Base-by-base conservation (phyloP, 2,329 filamentous ascomycete genomes). In the Coniochaeta ligniaria region DNA sequence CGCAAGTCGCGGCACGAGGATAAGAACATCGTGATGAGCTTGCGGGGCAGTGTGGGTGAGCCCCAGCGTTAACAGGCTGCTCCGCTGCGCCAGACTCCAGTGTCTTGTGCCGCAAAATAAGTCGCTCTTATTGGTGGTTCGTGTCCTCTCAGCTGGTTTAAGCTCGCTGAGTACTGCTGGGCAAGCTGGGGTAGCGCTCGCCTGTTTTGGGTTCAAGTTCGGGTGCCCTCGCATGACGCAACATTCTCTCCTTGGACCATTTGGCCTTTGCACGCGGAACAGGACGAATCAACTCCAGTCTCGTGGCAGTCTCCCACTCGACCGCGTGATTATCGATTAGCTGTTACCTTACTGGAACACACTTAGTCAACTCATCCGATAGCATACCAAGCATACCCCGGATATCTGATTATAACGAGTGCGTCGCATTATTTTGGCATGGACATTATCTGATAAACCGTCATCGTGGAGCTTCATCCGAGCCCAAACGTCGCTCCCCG, bases 281-380 rank as follows among this genome's bases (percentile, higher is more conserved):
- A 57, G 47, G 47, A 20, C 38, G 38, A 57, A 38, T 57, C 54
- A 61, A 61, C 58, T 59, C 62, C 60, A 56, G 63, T 67, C 69
- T 69, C 69, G 69, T 71, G 69, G 68, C 68, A 67, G 60, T 62
- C 64, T 62, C 60, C 65, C 45, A 67, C 64, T 67, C 65, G 67
- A 64, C 28, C 66, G 62, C 63, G 63, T 69, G 68, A 67, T 63
- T 63, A 47, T 24, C 57, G 8, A 22, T 52, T n/a, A 31, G 26
- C 45, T 28, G 17, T 26, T 50, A 28, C 47, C 31, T 26, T 50
- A 28, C 47, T 52, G 3, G 9, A 24, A 24, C 43, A 47, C 20
- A 24, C 43, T 47, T 47, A 24, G 43, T 24, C 43, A 47, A 47
- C 24, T 47, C 43, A 5, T 47, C n/a, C 9, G 43, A 24, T 14